phyloP scores from a whole-genome alignment of 1,284 basidiomycete species.

The Flammula alnicola region DNA sequence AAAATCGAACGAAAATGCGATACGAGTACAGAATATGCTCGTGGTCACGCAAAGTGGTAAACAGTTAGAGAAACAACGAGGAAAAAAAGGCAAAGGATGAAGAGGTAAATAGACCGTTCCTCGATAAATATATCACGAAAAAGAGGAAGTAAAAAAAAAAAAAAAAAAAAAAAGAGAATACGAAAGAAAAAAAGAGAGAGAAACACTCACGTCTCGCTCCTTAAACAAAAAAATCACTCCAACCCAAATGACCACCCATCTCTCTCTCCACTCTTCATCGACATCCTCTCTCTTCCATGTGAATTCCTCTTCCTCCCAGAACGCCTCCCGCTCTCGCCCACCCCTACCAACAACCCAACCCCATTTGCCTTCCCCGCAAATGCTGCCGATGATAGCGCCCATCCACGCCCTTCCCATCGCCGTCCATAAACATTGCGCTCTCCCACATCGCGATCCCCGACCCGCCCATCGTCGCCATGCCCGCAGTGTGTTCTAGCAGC shows the following conservation, averaged over 20 bases:
- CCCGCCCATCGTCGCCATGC: slow-evolving; percentile 1
- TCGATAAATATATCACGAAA: too few species aligned
- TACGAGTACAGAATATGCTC: too few species aligned
- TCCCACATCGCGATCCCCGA: slow-evolving; percentile 6
- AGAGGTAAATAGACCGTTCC: too few species aligned
- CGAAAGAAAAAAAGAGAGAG: background rate
- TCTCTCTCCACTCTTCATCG: slow-evolving; percentile 56
- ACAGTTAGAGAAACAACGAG: too few species aligned
- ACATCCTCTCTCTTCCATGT: slow-evolving; percentile 9
- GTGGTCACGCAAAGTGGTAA: too few species aligned
- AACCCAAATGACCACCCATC: slow-evolving; percentile 66
- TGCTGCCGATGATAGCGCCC: too few species aligned
- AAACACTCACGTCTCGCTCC: slow-evolving; percentile 50
- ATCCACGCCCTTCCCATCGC: too few species aligned
- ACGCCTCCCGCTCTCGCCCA: background rate
- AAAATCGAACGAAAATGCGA: too few species aligned
- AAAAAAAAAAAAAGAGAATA: too few species aligned
- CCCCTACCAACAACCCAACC: too few species aligned
- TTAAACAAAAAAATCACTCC: slow-evolving; percentile 60
- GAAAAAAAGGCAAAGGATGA: too few species aligned
- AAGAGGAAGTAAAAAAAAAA: background rate
- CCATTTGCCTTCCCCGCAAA: too few species aligned
- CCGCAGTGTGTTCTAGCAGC: slow-evolving; percentile 4
- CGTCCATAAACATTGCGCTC: background rate
- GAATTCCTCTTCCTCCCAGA: slow-evolving; percentile 7